Conservation (phyloP, 495 filamentous ascomycete species). For the Lasiosphaeris hirsuta region DNA sequence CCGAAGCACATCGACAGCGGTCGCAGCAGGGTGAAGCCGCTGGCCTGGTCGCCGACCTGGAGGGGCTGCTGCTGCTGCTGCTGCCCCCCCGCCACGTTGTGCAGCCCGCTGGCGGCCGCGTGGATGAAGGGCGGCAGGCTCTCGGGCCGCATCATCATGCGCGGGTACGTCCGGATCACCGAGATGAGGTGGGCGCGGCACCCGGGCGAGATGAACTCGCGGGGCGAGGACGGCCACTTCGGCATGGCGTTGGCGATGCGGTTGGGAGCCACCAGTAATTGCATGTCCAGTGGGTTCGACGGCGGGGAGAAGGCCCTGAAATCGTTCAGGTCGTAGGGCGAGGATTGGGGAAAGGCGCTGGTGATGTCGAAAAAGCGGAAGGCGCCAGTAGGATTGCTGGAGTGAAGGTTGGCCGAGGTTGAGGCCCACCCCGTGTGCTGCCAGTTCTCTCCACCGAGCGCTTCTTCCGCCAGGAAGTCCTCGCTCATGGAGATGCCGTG, state of each 20-base stretch:
- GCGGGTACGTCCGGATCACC: not conserved
- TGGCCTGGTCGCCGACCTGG: not conserved
- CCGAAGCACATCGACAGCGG: not conserved
- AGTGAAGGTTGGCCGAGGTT: too few relatives aligned
- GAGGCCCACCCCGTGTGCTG: too few relatives aligned
- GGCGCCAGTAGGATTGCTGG: too few relatives aligned
- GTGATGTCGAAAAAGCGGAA: too few relatives aligned
- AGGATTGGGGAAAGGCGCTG: too few relatives aligned
- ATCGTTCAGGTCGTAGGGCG: too few relatives aligned
- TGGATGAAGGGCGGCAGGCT: constrained; percentile 4
- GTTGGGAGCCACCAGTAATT: not conserved
- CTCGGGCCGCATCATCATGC: constrained; percentile 1
- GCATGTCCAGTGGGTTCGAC: too few relatives aligned
- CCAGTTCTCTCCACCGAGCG: too few relatives aligned
- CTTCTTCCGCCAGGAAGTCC: too few relatives aligned
- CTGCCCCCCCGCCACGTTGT: too few relatives aligned
- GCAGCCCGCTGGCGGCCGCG: not conserved
- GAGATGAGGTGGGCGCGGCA: constrained; percentile 3
- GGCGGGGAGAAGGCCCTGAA: not conserved
- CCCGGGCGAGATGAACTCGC: not conserved
- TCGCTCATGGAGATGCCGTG: too few relatives aligned
- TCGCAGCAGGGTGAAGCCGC: not conserved
- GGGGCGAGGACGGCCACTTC: not conserved
- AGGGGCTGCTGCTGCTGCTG: too few relatives aligned
- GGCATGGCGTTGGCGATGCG: not conserved